Base-by-base conservation (phyloP, 495 filamentous ascomycete species). In the Cetradonia linearis region DNA sequence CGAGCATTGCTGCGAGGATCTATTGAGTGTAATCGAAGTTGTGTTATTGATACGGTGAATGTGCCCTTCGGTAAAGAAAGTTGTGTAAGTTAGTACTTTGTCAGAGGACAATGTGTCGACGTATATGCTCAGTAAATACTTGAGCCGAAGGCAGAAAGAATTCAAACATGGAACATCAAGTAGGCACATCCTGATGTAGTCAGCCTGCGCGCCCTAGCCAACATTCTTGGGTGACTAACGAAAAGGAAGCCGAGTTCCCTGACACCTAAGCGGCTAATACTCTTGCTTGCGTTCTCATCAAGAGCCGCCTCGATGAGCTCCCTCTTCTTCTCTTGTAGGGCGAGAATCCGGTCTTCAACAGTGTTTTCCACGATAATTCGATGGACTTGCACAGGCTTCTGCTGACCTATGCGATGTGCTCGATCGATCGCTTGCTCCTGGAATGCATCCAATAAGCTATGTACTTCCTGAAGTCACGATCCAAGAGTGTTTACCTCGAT, bases 351-450 rank as follows among this genome's bases (percentile, higher is more conserved):
- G 67, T 97, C 92, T 69, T 97, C 92, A 8, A 97, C 87, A 0
- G 92, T 96, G 1, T 78, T 77, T 60, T 82, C 63, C 30, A 95
- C 80, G 5, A 96, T 71, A 27, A 97, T 77, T 5, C 88, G 86
- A 70, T 96, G 88, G 9, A 96, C 84, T 57, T 82, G 77, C 6
- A 97, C 92, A 16, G 80, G 72, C 0, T 78, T 77, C 62, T 76
- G 76, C 76, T 97, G 92, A 16, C 91, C 91, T 59, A 97, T 89
- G 5, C 92, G 86, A 69, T 97, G 87, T 4, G 92, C 89, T 40
- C 92, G 88, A 71, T 96, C 93, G 58, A 97, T 85, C 1, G 92
- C 92, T 70, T 97, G 92, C 65, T 91, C 88, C 73, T 46, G 42
- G 3, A 7, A 46, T 20, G 20, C 42, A 13, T 7, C 25, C 9